These are phyloP conservation scores for Penicillium cosmopolitanum DNA, from an alignment of 495 filamentous ascomycete genomes.

Conservation along the genomic window DNA sequence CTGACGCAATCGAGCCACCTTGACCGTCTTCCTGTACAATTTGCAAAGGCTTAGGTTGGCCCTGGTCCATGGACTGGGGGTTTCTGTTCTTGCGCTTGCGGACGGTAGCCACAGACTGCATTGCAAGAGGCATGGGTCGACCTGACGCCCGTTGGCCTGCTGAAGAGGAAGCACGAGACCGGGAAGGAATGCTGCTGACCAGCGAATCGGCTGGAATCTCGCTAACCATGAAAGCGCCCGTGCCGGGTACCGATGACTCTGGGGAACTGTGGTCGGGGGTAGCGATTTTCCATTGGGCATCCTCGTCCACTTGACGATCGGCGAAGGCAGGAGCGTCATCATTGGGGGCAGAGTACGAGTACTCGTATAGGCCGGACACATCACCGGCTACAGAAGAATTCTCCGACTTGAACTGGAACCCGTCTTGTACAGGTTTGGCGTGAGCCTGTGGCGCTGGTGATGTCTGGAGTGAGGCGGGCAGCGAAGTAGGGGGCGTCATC, in stretches of 20 bases:
- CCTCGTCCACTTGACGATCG: constrained; percentile 38
- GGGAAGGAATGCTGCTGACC: constrained; percentile 31
- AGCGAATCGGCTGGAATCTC: constrained; percentile 39
- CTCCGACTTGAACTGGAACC: constrained; percentile 46
- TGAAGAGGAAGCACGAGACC: constrained; percentile 31
- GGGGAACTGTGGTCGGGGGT: constrained; percentile 32
- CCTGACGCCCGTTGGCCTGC: constrained; percentile 31
- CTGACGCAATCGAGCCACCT: constrained; percentile 51
- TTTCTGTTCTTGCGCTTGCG: constrained; percentile 49
- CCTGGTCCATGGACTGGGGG: constrained; percentile 35
- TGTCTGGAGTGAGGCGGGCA: constrained; percentile 19
- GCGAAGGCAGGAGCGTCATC: constrained; percentile 39
- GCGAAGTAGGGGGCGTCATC: constrained; percentile 22
- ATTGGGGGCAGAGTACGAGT: constrained; percentile 41
- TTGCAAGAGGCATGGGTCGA: constrained; percentile 37
- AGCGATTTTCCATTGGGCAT: constrained; percentile 35
- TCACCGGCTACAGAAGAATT: constrained; percentile 47
- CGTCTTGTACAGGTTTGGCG: constrained; percentile 28
- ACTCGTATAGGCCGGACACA: constrained; percentile 39
- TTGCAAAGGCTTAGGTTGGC: constrained; percentile 42
- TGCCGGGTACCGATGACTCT: constrained; percentile 29
- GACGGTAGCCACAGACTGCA: constrained; percentile 41
- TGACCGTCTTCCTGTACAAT: constrained; percentile 55
- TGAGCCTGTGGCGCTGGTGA: constrained; percentile 23
- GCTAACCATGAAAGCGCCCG: constrained; percentile 47